Conservation (phyloP, 768 basidiomycete genomes). For the Leucosporidium yakuticum region DNA sequence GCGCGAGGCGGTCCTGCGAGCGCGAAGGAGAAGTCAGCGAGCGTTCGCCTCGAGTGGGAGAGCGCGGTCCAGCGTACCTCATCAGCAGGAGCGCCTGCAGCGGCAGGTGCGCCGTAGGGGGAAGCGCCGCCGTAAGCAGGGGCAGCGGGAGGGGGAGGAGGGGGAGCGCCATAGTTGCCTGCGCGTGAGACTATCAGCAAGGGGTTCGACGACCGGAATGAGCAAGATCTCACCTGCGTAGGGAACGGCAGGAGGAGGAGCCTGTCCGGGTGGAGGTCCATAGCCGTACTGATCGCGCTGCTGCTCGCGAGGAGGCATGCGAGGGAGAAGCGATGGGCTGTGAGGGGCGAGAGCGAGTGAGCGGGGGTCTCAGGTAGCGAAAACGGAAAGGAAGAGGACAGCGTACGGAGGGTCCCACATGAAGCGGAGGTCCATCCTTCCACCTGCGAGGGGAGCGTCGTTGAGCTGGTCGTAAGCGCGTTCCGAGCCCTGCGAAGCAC, state of each 20-base stretch:
- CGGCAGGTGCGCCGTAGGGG: neutral
- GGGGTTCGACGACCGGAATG: neutral
- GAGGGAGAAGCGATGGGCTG: neutral
- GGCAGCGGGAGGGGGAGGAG: neutral
- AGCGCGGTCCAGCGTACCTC: neutral
- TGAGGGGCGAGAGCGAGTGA: neutral
- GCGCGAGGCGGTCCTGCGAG: slow-evolving; percentile 17
- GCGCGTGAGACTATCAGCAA: no score
- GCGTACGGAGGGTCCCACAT: slow-evolving; percentile 60
- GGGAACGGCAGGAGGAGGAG: neutral
- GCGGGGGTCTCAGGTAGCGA: neutral
- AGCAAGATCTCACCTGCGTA: slow-evolving; percentile 1
- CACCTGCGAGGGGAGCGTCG: slow-evolving; percentile 71
- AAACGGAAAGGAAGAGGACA: neutral
- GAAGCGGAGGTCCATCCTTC: slow-evolving; percentile 78
- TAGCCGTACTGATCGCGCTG: neutral
- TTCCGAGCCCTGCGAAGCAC: slow-evolving; percentile 56
- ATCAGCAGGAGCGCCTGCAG: neutral
- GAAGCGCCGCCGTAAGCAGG: neutral
- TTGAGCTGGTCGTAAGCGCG: slow-evolving; percentile 74
- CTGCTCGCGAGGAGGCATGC: neutral
- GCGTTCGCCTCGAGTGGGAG: neutral
- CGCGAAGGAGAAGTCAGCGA: neutral
- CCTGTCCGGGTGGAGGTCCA: no score
- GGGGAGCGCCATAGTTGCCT: no score